Evolutionary conservation across 345 rosid species (phyloP), one percentile per base, ranked within the genome.

Genomic region (Cardamine resedifolia): DNA sequence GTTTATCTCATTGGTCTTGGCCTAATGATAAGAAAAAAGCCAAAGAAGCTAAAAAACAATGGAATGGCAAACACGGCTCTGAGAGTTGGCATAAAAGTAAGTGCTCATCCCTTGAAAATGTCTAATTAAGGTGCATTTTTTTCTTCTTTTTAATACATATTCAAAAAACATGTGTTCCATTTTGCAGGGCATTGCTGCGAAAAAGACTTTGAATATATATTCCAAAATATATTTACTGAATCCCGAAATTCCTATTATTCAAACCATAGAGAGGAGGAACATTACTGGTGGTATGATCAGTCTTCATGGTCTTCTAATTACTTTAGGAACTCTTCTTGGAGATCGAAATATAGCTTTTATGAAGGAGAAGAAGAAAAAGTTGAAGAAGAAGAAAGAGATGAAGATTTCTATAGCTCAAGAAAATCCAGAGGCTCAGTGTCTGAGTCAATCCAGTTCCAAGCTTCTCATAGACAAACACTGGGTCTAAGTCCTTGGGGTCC

Each of bases 401-500:
- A 62, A 5, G 7, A 53, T 27, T 36, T 1, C 38, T 55, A 55
- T 55, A 30, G 23, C 10, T 55, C 59, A 55, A 28, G 59, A 28
- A 55, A 28, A 8, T 21, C 68, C 12, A 80, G 80, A 52, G 36
- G 33, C 56, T 57, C 71, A 16, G 80, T 75, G 28, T 4, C 28
- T 48, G 69, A 61, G 26, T 66, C 83, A 69, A 66, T 79, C 8
- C 76, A n/a, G 33, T 28, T 7, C 59, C 59, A 75, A 68, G 71
- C 87, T 70, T 82, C 85, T 34, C 79, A 90, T 73, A 87, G 97
- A 79, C 73, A 49, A 61, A 84, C 90, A 66, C 98, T 92, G 48
- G 97, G 98, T 34, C 75, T 90, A 48, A 80, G 82, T 52, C 76
- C 85, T 60, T 85, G 76, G 31, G 89, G 89, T 79, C 89, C 96